A percentile compares a stretch with the other conserved stretches of the same genome.
These are phyloP conservation scores for Cladosporium austrohemisphaericum DNA, from an alignment of 2,329 filamentous ascomycete species.

Conservation along the genomic window DNA sequence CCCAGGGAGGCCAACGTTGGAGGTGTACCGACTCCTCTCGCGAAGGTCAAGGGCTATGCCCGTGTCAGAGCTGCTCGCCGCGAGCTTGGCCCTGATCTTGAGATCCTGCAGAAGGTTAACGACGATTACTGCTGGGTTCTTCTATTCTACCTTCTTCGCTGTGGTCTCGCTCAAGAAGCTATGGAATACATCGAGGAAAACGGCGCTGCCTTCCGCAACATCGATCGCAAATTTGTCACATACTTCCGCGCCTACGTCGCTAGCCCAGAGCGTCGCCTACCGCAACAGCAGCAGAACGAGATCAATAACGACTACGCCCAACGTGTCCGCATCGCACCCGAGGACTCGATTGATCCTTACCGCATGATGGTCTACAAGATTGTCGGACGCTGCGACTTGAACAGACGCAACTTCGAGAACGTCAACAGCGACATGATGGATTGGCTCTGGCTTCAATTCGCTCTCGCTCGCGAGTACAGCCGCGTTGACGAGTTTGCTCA, in stretches of 20 bases:
- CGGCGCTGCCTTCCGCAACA: constrained; percentile 75
- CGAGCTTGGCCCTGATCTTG: constrained; percentile 73
- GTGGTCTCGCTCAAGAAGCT: constrained; percentile 79
- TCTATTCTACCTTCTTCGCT: constrained; percentile 85
- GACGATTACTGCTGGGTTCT: constrained; percentile 86
- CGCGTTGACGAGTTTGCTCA: constrained; percentile 59
- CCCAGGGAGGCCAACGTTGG: constrained; percentile 86
- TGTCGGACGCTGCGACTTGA: constrained; percentile 71
- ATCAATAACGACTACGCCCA: constrained; percentile 89
- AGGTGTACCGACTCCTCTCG: constrained; percentile 80
- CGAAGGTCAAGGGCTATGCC: constrained; percentile 90
- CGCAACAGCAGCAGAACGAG: constrained; percentile 74
- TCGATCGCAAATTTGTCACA: constrained; percentile 83
- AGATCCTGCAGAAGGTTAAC: constrained; percentile 67
- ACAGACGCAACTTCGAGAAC: constrained; percentile 53
- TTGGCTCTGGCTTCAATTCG: constrained; percentile 66
- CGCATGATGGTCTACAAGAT: constrained; percentile 98
- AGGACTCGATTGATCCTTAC: constrained; percentile 88
- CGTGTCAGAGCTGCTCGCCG: constrained; percentile 74
- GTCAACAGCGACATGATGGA: constrained; percentile 61
- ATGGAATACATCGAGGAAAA: constrained; percentile 80
- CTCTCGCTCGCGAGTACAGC: constrained; percentile 58
- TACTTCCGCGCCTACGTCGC: constrained; percentile 83
- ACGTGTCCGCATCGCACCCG: constrained; percentile 75
- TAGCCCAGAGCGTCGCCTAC: constrained; percentile 71